Percentiles rank a stretch among this genome's conserved stretches.
These are phyloP conservation scores for Penicillium hordei DNA, from an alignment of 2,329 filamentous ascomycete genomes.

Conservation along the genomic window DNA sequence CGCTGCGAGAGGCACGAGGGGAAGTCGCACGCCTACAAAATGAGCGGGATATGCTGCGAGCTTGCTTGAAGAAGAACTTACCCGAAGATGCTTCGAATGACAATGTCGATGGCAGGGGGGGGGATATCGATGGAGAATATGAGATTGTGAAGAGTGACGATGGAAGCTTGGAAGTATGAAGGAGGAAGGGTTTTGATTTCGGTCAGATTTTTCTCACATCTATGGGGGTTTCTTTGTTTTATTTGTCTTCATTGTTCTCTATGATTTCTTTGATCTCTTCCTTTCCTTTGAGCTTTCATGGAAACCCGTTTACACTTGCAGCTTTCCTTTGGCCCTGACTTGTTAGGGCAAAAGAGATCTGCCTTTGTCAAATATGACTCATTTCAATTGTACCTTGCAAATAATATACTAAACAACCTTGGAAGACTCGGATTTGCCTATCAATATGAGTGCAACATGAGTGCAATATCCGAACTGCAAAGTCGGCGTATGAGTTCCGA, in stretches of 20 bases:
- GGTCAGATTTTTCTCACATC: no score
- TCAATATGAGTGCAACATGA: background rate
- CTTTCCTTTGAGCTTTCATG: background rate
- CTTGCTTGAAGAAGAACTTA: background rate
- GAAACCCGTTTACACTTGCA: background rate
- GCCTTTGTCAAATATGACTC: background rate
- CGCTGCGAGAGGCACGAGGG: constrained; percentile 3
- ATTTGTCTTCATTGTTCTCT: background rate
- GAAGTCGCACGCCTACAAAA: background rate
- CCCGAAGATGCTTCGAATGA: background rate
- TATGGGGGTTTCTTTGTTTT: background rate
- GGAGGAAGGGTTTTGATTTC: background rate
- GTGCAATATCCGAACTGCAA: background rate
- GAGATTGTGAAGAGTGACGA: background rate
- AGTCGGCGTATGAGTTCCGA: constrained; percentile 27
- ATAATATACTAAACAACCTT: background rate
- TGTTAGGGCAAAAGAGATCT: background rate
- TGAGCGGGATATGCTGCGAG: constrained; percentile 4
- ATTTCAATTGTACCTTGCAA: background rate
- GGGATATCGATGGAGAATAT: background rate
- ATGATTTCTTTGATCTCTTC: background rate
- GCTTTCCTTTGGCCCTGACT: background rate
- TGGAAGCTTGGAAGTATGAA: background rate
- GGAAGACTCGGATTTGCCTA: background rate
- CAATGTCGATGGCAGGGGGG: background rate